Base-by-base conservation (phyloP, 2,329 filamentous ascomycete species). In the Leptodontidium sp. region DNA sequence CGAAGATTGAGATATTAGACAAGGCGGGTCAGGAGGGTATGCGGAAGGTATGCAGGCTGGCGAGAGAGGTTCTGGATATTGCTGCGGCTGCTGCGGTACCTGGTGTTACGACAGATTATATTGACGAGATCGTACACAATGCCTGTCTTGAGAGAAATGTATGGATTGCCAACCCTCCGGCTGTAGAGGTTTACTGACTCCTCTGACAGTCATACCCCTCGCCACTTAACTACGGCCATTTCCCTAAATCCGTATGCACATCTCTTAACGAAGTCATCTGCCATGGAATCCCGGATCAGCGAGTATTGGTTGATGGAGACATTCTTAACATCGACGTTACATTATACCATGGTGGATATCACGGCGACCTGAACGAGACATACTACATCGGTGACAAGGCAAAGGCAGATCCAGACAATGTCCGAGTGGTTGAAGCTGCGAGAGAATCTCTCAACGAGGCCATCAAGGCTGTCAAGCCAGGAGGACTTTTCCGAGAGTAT, bases 311-410 rank as follows among this genome's bases (percentile, higher is more conserved):
- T 72, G 95, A 99, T 75, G 96, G 96, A 71, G 96, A 99, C 77
- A 98, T 99, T 73, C 84, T 99, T 77, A 99, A 99, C 83, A 94
- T 99, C 73, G 96, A 99, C 76, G 93, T 99, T 5, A 94, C 94
- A 0, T 84, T 99, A 53, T 99, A 97, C 81, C 94, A 98, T 79
- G 92, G 91, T 70, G 96, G 96, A 65, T 98, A 95, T 83, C 96
- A 99, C 79, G 94, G 93, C 66, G 96, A 99, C 80, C 84, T 99
- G 66, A 99, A 99, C 83, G 96, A 99, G 84, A 99, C 96, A 14
- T 99, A 98, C 83, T 99, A 99, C 79, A 92, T 99, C 59, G 96
- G 96, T 67, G 92, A 97, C 75, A 93, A 92, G 78, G 93, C 96
- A 52, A 88, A 88, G 77, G 89, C 92, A 9, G 91, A 98, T 77